Percentiles rank a stretch among this genome's conserved stretches.
These are phyloP conservation scores for Globisporangium lucens DNA, from an alignment of 352 stramenopile species.

Conservation along the genomic window DNA sequence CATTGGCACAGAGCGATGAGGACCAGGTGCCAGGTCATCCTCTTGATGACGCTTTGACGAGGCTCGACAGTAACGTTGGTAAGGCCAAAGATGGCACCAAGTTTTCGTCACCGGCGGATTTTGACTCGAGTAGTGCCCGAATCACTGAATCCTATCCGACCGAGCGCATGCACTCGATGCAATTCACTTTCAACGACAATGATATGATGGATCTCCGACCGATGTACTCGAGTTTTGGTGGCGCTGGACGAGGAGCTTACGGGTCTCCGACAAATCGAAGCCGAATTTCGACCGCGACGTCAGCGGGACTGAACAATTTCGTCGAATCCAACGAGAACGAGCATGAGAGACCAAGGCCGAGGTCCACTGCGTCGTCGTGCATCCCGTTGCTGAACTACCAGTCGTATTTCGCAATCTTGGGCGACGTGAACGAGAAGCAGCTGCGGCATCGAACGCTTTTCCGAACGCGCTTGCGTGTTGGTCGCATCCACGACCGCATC, in stretches of 20 bases:
- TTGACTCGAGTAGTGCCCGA: constrained; percentile 21
- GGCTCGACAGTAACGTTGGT: constrained; percentile 28
- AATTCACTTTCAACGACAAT: constrained; percentile 54
- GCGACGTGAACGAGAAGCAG: constrained; percentile 38
- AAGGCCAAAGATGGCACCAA: constrained; percentile 20
- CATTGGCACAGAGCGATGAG: constrained; percentile 50
- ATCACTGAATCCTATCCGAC: constrained; percentile 36
- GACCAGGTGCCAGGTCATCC: constrained; percentile 17
- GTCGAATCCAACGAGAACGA: constrained; percentile 22
- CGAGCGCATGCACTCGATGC: constrained; percentile 63
- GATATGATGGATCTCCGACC: constrained; percentile 48
- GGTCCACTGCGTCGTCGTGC: constrained; percentile 45
- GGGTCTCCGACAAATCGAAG: constrained; percentile 57
- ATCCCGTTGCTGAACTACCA: constrained; percentile 77
- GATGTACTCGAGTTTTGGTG: constrained; percentile 61
- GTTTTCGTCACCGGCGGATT: constrained; percentile 15
- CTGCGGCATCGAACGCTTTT: constrained; percentile 49
- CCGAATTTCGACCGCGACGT: constrained; percentile 69
- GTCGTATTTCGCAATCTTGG: constrained; percentile 54
- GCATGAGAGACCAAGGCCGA: constrained; percentile 31
- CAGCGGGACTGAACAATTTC: constrained; percentile 38
- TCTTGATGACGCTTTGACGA: constrained; percentile 26
- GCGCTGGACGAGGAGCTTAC: constrained; percentile 14
- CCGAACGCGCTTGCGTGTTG: constrained; percentile 59
- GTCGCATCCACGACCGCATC: constrained; percentile 69